Evolutionary conservation across 805 yeast species (phyloP).

Genomic region (Dipodascopsis tothii): DNA sequence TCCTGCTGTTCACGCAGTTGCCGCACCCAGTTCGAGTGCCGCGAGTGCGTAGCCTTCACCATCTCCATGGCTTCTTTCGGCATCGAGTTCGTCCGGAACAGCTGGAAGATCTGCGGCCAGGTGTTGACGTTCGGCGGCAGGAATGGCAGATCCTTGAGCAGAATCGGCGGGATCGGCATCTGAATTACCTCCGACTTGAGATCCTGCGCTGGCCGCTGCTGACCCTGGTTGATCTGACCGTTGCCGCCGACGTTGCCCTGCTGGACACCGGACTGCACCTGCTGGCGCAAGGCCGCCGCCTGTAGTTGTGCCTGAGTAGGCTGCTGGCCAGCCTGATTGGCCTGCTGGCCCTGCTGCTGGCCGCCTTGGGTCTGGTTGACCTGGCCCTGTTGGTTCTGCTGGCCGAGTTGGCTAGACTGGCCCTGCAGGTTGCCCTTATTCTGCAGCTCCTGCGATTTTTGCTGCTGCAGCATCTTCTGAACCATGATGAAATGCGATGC

Average conservation of each 20-base stretch:
- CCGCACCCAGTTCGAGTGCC: conserved; percentile 27
- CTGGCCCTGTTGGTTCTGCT: conserved; percentile 21
- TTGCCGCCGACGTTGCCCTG: background rate
- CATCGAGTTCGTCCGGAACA: conserved; percentile 50
- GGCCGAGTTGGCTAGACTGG: conserved; percentile 1
- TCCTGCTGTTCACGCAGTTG: conserved; percentile 4
- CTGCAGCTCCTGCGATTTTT: conserved; percentile 13
- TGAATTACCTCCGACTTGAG: conserved; percentile 40
- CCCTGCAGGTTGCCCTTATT: background rate
- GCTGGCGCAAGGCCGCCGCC: background rate
- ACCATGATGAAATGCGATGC: background rate
- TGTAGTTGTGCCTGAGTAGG: background rate
- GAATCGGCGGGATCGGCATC: conserved; percentile 62
- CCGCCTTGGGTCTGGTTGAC: conserved; percentile 21
- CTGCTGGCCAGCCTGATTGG: conserved; percentile 3
- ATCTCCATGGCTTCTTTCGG: conserved; percentile 51
- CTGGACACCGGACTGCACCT: background rate
- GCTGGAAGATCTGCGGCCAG: conserved; percentile 70
- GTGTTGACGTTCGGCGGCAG: conserved; percentile 72
- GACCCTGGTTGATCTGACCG: background rate
- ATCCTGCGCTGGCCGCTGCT: conserved; percentile 12
- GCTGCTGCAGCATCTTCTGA: conserved; percentile 13
- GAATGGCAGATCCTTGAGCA: conserved; percentile 61
- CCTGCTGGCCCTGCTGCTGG: conserved; percentile 22
- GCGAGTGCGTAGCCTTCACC: conserved; percentile 58